A percentile compares a stretch with the other conserved stretches of the same genome.
phyloP scores from a whole-genome alignment of 2,329 filamentous ascomycete species.

The Blastomyces silverae region DNA sequence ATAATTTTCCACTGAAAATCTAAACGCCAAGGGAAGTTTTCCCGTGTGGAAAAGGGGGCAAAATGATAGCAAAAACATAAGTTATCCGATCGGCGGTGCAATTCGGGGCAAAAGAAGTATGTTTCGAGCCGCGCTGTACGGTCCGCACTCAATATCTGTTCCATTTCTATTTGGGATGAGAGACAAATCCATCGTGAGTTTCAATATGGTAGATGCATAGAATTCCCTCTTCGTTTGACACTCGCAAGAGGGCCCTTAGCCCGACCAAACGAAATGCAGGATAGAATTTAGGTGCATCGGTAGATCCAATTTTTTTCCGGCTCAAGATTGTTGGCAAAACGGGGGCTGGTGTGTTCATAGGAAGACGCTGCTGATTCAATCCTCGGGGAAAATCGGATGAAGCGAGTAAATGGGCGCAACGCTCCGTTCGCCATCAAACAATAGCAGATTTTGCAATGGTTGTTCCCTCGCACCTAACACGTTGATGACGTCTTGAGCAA shows the following conservation, averaged over 20 bases:
- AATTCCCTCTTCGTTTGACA: not conserved
- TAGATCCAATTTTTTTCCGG: not conserved
- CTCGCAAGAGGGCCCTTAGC: not conserved
- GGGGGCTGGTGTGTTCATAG: not conserved
- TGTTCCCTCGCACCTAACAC: slow-evolving; percentile 86
- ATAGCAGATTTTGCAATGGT: slow-evolving; percentile 87
- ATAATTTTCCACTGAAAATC: not conserved
- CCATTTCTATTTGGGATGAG: not conserved
- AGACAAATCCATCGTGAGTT: not conserved
- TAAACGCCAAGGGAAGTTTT: not conserved
- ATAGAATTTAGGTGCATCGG: not conserved
- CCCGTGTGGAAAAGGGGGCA: not conserved
- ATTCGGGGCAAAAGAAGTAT: not conserved
- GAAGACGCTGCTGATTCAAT: not conserved
- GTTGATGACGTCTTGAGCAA: slow-evolving; percentile 96
- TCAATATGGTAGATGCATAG: not conserved
- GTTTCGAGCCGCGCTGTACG: not conserved
- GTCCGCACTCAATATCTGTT: not conserved
- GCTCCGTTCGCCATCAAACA: slow-evolving; percentile 81
- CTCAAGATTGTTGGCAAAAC: not conserved
- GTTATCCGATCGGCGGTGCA: not conserved
- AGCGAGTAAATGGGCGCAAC: slow-evolving; percentile 74
- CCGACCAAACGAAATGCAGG: not conserved
- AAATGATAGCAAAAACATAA: not conserved
- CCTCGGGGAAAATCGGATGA: slow-evolving; percentile 55